Evolutionary conservation across 352 stramenopile genomes (phyloP).

Genomic region (Globisporangium carolinianum): DNA sequence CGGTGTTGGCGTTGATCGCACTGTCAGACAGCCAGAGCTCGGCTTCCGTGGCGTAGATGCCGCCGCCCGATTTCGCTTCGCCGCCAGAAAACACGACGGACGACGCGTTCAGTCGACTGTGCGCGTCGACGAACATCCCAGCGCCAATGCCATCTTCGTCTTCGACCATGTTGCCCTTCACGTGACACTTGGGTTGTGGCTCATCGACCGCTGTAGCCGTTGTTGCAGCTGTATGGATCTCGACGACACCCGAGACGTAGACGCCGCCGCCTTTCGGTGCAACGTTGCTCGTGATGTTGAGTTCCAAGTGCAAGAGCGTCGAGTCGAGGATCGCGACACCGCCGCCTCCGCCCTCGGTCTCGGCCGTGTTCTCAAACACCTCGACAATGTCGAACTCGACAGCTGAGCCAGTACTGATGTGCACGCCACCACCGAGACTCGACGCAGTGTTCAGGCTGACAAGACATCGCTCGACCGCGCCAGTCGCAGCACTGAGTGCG

Average conservation of each 20-base stretch:
- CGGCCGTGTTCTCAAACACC: constrained; percentile 3
- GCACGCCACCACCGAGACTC: constrained; percentile 4
- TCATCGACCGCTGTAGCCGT: not conserved
- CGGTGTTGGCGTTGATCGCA: constrained; percentile 1
- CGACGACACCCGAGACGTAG: constrained; percentile 8
- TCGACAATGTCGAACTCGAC: constrained; percentile 1
- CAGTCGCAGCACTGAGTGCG: not conserved
- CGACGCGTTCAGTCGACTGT: constrained; percentile 12
- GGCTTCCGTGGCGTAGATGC: constrained; percentile 19
- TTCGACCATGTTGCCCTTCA: constrained; percentile 2
- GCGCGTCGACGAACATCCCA: constrained; percentile 16
- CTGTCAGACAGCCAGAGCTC: constrained; percentile 14
- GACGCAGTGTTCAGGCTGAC: constrained; percentile 2
- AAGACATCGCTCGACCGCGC: not conserved
- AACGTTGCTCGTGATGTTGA: constrained; percentile 19
- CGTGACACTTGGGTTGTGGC: not conserved
- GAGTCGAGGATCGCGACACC: constrained; percentile 19
- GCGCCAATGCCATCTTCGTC: constrained; percentile 12
- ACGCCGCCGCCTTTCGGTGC: constrained; percentile 23
- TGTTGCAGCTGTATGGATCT: not conserved
- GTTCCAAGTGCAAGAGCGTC: constrained; percentile 14
- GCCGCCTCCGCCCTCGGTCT: constrained; percentile 12
- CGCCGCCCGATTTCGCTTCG: constrained; percentile 14
- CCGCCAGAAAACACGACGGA: constrained; percentile 14
- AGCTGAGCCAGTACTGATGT: not conserved